Conservation (phyloP, 768 basidiomycete genomes). For the Serendipita vermifera region DNA sequence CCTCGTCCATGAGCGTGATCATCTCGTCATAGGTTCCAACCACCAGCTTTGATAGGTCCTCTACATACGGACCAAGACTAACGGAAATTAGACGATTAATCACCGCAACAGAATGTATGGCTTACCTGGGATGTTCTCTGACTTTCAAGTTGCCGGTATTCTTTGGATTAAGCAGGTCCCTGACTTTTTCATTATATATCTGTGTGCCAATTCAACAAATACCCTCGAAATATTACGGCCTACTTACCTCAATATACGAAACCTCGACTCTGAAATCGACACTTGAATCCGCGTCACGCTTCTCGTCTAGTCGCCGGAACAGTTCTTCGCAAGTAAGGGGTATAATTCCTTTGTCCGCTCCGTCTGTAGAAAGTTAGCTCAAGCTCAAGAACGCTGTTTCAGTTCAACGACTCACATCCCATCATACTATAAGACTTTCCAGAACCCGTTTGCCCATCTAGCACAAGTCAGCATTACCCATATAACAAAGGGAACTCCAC, state of each 20-base stretch:
- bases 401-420: slow-evolving; percentile 55
- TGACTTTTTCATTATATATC: slow-evolving; percentile 98
- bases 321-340: slow-evolving; percentile 90
- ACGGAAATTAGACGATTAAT: background rate
- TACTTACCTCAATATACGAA: slow-evolving; percentile 83
- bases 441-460: slow-evolving; percentile 84
- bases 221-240: background rate
- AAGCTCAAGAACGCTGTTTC: background rate
- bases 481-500: slow-evolving; percentile 26
- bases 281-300: slow-evolving; percentile 50
- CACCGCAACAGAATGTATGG: background rate
- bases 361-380: slow-evolving; percentile 43
- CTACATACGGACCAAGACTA: slow-evolving; percentile 86
- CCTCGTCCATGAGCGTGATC: slow-evolving; percentile 99
- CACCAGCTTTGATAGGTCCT: slow-evolving; percentile 86
- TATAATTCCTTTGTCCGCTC: slow-evolving; percentile 93
- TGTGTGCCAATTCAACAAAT: slow-evolving; percentile 20
- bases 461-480: slow-evolving; percentile 13
- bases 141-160: slow-evolving; percentile 93
- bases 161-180: slow-evolving; percentile 93
- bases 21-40: slow-evolving; percentile 90
- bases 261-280: slow-evolving; percentile 86
- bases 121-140: slow-evolving; percentile 81
- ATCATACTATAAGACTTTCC: slow-evolving; percentile 96
- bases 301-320: slow-evolving; percentile 65